Percentiles rank a stretch among this genome's conserved stretches.
These are phyloP conservation scores for Yamadazyma triangularis DNA, from an alignment of 1,139 yeast species.

Conservation along the genomic window DNA sequence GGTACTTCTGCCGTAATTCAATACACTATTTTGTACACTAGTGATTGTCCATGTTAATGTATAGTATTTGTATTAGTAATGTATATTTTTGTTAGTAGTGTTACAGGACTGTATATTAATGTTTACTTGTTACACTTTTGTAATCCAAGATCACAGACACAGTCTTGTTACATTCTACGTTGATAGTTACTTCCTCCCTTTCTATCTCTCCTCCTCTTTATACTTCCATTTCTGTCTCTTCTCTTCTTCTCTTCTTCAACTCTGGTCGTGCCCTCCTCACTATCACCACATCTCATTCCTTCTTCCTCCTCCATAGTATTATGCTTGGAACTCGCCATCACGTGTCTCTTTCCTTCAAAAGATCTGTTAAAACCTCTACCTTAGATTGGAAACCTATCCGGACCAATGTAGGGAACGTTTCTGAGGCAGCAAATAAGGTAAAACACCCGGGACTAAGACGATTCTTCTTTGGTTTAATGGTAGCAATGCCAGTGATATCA, in stretches of 20 bases:
- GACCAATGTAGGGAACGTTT: constrained; percentile 44
- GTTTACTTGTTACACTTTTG: too few species aligned
- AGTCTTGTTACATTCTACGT: too few species aligned
- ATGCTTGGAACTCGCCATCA: too few species aligned
- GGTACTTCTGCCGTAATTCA: constrained; percentile 30
- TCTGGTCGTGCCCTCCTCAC: too few species aligned
- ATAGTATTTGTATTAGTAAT: constrained; percentile 3
- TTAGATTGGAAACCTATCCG: constrained; percentile 82
- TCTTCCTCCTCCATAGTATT: too few species aligned
- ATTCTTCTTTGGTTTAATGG: constrained; percentile 53
- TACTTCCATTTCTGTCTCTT: too few species aligned
- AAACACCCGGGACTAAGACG: constrained; percentile 39
- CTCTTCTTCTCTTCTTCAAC: too few species aligned
- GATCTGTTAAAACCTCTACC: constrained; percentile 58
- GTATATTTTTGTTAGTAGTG: constrained; percentile 2
- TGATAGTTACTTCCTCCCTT: too few species aligned
- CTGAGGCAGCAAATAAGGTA: constrained; percentile 37
- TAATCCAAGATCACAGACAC: too few species aligned
- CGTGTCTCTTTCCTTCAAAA: constrained; percentile 7
- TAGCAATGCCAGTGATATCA: constrained; percentile 85
- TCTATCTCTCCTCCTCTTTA: too few species aligned
- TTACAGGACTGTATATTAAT: too few species aligned
- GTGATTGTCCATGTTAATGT: constrained; percentile 14
- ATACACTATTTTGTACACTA: constrained; percentile 28
- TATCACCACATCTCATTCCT: too few species aligned